These are phyloP conservation scores for Penicillium sp. DNA, from an alignment of 2,329 filamentous ascomycete genomes.

Conservation along the genomic window DNA sequence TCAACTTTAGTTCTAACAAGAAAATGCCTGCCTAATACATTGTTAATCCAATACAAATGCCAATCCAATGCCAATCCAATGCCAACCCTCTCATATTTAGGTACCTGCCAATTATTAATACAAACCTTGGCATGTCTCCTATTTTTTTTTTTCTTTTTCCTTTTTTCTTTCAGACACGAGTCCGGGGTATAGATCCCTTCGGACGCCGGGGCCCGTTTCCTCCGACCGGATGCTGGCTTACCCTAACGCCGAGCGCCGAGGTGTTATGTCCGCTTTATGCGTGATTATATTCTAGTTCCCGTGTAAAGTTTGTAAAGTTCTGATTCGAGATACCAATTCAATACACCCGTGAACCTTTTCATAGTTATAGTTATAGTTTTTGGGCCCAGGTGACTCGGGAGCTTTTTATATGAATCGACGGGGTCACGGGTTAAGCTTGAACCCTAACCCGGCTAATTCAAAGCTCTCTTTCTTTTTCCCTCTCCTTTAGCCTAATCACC, in stretches of 20 bases:
- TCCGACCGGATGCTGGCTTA: slow-evolving; percentile 19
- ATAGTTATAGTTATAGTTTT: not conserved
- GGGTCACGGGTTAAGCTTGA: not conserved
- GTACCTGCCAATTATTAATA: not conserved
- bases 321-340: not conserved
- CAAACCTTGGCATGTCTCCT: not conserved
- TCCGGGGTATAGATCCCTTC: slow-evolving; percentile 22
- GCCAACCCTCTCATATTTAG: not conserved
- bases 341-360: not conserved
- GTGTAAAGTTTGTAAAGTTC: not conserved
- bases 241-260: slow-evolving; percentile 11
- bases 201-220: slow-evolving; percentile 18
- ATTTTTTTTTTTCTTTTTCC: not conserved
- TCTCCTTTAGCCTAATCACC: slow-evolving; percentile 1
- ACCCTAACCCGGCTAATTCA: not conserved
- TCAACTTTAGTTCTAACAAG: not conserved
- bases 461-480: not conserved
- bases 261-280: not conserved
- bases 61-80: not conserved
- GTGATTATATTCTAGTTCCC: not conserved
- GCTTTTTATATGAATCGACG: not conserved
- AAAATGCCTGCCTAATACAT: not conserved
- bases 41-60: not conserved
- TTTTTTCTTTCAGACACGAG: not conserved
- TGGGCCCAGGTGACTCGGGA: too few relatives aligned